phyloP scores from a whole-genome alignment of 1,284 basidiomycete genomes.

The Irpex sp. region DNA sequence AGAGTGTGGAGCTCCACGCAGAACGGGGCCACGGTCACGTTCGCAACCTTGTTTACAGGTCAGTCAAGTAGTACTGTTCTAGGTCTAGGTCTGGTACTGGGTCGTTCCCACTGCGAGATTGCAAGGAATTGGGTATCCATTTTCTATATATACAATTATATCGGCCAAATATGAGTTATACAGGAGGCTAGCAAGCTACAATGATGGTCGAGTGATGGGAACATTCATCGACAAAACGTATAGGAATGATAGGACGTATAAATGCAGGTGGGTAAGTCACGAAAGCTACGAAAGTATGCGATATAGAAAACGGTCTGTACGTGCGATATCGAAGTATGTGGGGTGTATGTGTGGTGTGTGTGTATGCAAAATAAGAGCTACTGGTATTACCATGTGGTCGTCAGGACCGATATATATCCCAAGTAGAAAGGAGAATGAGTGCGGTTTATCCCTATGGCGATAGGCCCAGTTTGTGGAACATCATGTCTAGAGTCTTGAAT shows the following conservation, averaged over 20 bases:
- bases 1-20: too few species aligned
- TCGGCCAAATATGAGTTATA: not conserved
- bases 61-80: too few species aligned
- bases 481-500: slow-evolving; percentile 81
- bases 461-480: slow-evolving; percentile 75
- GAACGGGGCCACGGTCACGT: too few species aligned
- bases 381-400: not conserved
- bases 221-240: not conserved
- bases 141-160: not conserved
- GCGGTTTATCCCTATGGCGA: slow-evolving; percentile 29
- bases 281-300: not conserved
- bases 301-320: not conserved
- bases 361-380: not conserved
- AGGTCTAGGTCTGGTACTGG: too few species aligned
- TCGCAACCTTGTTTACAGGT: too few species aligned
- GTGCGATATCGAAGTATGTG: not conserved
- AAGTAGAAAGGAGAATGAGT: not conserved
- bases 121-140: not conserved
- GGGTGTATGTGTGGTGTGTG: too few species aligned
- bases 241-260: not conserved
- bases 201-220: not conserved
- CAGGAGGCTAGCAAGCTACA: not conserved
- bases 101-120: too few species aligned
- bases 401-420: not conserved
- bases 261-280: not conserved